These are phyloP conservation scores for Podospora fimiseda DNA, from an alignment of 495 filamentous ascomycete species.

Conservation along the genomic window DNA sequence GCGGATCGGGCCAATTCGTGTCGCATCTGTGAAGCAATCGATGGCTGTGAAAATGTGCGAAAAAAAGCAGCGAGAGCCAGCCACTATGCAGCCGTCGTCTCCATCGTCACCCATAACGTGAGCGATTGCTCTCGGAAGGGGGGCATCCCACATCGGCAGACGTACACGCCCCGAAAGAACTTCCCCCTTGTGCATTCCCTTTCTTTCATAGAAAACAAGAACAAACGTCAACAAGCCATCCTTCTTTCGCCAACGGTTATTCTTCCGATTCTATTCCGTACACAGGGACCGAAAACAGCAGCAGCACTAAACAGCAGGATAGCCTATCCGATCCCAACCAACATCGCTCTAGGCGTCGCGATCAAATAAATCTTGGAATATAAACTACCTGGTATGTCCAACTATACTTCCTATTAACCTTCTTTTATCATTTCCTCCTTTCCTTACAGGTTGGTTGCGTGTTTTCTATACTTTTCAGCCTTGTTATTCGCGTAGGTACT, in stretches of 20 bases:
- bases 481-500: not conserved
- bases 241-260: not conserved
- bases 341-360: not conserved
- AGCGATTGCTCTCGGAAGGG: not conserved
- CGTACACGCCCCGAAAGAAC: not conserved
- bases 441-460: no score
- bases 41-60: not conserved
- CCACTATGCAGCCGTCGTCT: conserved; percentile 3
- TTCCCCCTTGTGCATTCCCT: not conserved
- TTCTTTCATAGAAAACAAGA: not conserved
- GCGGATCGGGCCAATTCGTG: conserved; percentile 21
- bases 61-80: not conserved
- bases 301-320: no score
- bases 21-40: conserved; percentile 21
- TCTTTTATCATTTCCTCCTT: not conserved
- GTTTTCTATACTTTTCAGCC: no score
- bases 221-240: not conserved
- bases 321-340: not conserved
- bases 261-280: not conserved
- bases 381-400: not conserved
- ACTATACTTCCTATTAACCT: not conserved
- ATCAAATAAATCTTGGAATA: not conserved
- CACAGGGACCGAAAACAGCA: not conserved
- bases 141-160: not conserved
- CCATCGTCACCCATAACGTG: not conserved